A percentile compares a stretch with the other conserved stretches of the same genome.
Conservation (phyloP, 192 early-diverging fungal species). For the Mortierella alpina region DNA sequence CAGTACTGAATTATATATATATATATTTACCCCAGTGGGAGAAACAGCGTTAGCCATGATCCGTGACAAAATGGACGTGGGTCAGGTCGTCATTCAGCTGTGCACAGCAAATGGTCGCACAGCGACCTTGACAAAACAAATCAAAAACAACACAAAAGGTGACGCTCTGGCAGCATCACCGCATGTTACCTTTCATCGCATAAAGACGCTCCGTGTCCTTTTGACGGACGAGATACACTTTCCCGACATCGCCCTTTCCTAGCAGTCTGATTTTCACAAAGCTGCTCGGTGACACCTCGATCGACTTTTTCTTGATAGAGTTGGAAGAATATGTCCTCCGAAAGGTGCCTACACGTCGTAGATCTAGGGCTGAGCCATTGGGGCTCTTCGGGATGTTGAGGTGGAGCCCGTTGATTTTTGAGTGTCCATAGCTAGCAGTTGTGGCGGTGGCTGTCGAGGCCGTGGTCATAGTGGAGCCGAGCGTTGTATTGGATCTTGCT, state of each 20-base stretch:
- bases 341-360: slow-evolving; percentile 60
- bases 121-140: no score
- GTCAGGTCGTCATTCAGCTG: neutral
- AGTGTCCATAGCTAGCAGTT: neutral
- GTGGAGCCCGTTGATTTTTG: slow-evolving; percentile 10
- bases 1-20: slow-evolving; percentile 54
- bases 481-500: slow-evolving; percentile 35
- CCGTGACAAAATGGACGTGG: no score
- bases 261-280: slow-evolving; percentile 91
- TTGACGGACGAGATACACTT: slow-evolving; percentile 93
- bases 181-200: slow-evolving; percentile 90
- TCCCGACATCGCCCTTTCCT: slow-evolving; percentile 98
- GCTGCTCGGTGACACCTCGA: slow-evolving; percentile 86
- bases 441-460: slow-evolving; percentile 9
- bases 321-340: slow-evolving; percentile 84
- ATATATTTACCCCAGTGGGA: no score
- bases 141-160: neutral
- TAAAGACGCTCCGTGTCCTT: slow-evolving; percentile 85
- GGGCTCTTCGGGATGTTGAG: slow-evolving; percentile 32
- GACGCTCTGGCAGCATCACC: neutral
- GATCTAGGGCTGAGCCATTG: slow-evolving; percentile 36
- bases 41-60: no score
- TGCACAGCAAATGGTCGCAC: neutral
- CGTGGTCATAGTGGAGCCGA: slow-evolving; percentile 38
- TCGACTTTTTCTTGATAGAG: slow-evolving; percentile 82